Percentiles rank a stretch among this genome's conserved stretches.
These are phyloP conservation scores for Porogramme epimiltina DNA, from an alignment of 1,284 basidiomycete genomes.

Conservation along the genomic window DNA sequence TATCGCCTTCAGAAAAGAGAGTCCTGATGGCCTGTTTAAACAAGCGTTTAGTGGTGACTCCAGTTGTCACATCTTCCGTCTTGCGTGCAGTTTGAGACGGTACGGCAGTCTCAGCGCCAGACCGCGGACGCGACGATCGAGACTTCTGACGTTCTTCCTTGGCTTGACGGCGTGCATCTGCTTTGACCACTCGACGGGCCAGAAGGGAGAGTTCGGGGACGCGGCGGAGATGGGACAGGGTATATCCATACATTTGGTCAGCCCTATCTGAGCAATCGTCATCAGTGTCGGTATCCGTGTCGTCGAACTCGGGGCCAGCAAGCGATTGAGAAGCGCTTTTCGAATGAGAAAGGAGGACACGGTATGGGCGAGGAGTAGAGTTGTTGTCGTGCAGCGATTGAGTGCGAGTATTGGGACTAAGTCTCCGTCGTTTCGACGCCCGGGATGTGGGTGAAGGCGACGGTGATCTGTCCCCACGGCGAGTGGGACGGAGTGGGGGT, in stretches of 20 bases:
- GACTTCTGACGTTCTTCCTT: constrained; percentile 44
- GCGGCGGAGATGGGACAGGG: constrained; percentile 71
- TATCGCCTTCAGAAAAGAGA: constrained; percentile 64
- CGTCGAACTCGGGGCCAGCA: background rate
- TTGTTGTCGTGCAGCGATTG: background rate
- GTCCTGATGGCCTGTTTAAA: constrained; percentile 64
- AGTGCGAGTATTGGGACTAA: background rate
- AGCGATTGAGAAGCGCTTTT: background rate
- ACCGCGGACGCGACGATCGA: constrained; percentile 1
- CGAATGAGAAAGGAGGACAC: background rate
- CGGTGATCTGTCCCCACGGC: constrained; percentile 10
- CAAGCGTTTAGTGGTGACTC: constrained; percentile 58
- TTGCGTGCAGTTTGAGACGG: constrained; percentile 4
- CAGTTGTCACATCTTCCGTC: constrained; percentile 6
- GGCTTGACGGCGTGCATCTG: constrained; percentile 52
- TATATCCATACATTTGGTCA: constrained; percentile 49
- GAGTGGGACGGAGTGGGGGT: background rate
- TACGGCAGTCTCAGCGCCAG: background rate
- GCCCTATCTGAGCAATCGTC: constrained; percentile 11
- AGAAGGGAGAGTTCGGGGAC: constrained; percentile 69
- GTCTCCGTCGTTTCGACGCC: background rate
- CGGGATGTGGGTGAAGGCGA: constrained; percentile 22
- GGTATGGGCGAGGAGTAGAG: constrained; percentile 18
- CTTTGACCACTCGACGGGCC: constrained; percentile 59
- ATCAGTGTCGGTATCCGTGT: constrained; percentile 25